Base-by-base conservation (phyloP, 345 rosid genomes). In the Erucastrum elatum region DNA sequence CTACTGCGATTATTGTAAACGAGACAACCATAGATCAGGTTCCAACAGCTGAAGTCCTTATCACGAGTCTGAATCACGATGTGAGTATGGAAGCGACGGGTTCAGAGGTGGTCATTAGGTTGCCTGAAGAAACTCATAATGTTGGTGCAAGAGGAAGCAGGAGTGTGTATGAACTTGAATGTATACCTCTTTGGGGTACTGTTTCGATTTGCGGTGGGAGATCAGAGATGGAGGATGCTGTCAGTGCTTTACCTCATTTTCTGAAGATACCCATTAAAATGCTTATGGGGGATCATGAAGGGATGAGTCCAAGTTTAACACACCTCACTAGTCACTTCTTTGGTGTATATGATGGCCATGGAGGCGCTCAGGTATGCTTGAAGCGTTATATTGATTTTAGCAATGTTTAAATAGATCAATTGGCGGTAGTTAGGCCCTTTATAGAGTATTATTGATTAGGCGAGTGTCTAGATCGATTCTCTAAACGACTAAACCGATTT, bases 341-440 rank as follows among this genome's bases (percentile, higher is more conserved):
- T 41, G 97, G 97, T 53, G 98, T 91, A 31, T 94, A 92, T 74
- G 98, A 94, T 85, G 64, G 97, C 68, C 98, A 94, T 64, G 98
- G 97, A 55, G 98, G 98, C 39, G 82, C 94, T 12, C 97, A 91
- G 97, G 98, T 94, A 80, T 37, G 72, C 56, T 66, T 64, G 79
- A 60, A n/a, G 15, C 71, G 4, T 51, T 75, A 25, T 11, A 66
- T 55, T 68, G 53, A 2, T 59, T 31, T 27, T 29, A 71, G 65
- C 53, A 46, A 46, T 44, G 51, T 44, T 44, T n/a, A 41, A 41
- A n/a, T 21, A 41, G 11, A 41, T 41, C 15, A 15, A 11, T 44
- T 11, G n/a, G 51, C 6, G 51, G 6, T 44, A 44, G 3, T 12
- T 44, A 44, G 51, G 5, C 15, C 15, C 15, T 44, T 12, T 44